Percentiles rank a stretch among this genome's conserved stretches.
phyloP scores from a whole-genome alignment of 257 asterid species.

The Ehretia macrophylla region DNA sequence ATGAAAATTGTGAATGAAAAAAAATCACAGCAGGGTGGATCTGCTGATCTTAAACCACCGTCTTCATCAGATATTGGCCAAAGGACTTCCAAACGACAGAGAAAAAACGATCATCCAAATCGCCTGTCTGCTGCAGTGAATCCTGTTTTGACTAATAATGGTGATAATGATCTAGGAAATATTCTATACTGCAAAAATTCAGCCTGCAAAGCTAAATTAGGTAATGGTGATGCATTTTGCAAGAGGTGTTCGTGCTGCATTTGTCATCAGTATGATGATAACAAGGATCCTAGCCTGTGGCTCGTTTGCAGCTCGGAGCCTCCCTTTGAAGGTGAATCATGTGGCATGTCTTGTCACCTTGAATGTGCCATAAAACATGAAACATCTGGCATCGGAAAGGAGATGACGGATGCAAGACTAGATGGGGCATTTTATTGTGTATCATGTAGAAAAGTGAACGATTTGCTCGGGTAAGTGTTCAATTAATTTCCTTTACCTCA shows the following conservation, averaged over 20 bases:
- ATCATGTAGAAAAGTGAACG: constrained; percentile 83
- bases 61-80: constrained; percentile 43
- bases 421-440: constrained; percentile 85
- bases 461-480: constrained; percentile 61
- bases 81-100: constrained; percentile 63
- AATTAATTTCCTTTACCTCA: constrained; percentile 3
- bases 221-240: constrained; percentile 52
- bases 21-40: constrained; percentile 40
- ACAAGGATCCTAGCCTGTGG: constrained; percentile 97
- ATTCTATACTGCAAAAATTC: constrained; percentile 63
- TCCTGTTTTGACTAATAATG: constrained; percentile 22
- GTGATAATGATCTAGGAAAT: constrained; percentile 28
- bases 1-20: constrained; percentile 65
- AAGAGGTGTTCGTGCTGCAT: constrained; percentile 97
- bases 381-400: constrained; percentile 59
- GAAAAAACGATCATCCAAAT: constrained; percentile 51
- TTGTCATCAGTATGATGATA: constrained; percentile 77
- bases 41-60: constrained; percentile 31
- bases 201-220: constrained; percentile 79
- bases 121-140: constrained; percentile 27
- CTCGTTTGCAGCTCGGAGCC: constrained; percentile 78
- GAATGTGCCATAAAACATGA: constrained; percentile 79
- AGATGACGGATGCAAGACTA: constrained; percentile 48
- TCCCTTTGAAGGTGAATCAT: constrained; percentile 66
- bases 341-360: constrained; percentile 97